Percentiles rank a stretch among this genome's conserved stretches.
phyloP scores from a whole-genome alignment of 2,329 filamentous ascomycete genomes.

The Venturia nashicola region DNA sequence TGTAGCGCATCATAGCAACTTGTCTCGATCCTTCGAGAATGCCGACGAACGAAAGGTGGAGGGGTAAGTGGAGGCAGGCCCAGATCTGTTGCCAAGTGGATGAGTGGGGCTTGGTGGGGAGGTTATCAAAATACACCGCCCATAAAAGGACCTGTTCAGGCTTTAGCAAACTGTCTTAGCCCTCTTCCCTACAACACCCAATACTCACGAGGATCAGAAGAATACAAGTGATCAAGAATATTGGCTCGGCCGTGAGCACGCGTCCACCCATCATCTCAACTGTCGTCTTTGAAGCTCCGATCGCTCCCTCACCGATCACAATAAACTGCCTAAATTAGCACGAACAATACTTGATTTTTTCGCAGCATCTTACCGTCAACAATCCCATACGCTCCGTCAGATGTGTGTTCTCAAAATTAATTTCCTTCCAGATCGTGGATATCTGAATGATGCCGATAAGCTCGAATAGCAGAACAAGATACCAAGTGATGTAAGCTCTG shows the following conservation, averaged over 20 bases:
- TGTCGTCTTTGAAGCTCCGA: neutral
- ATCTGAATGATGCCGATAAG: conserved; percentile 38
- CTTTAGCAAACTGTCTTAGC: neutral
- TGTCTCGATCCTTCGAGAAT: conserved; percentile 17
- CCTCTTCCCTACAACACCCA: no score
- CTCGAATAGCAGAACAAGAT: conserved; percentile 38
- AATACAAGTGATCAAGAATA: conserved; percentile 1
- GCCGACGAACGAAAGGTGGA: conserved; percentile 19
- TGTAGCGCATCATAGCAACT: conserved; percentile 2
- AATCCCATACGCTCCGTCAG: conserved; percentile 51
- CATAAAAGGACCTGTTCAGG: conserved; percentile 17
- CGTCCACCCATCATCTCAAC: conserved; percentile 1
- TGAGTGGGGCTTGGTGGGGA: conserved; percentile 20
- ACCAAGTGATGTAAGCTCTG: conserved; percentile 23
- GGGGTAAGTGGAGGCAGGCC: conserved; percentile 20
- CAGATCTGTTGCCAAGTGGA: conserved; percentile 22
- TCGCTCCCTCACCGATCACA: neutral
- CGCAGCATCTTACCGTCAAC: conserved; percentile 38
- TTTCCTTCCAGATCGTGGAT: conserved; percentile 41
- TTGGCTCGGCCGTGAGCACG: neutral
- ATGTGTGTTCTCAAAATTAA: conserved; percentile 51
- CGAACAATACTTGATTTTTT: neutral
- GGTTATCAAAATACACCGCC: conserved; percentile 23
- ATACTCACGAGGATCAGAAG: neutral
- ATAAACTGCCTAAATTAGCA: neutral